Evolutionary conservation across 306 rosid genomes (phyloP).

Genomic region (Rosa lucieae): DNA sequence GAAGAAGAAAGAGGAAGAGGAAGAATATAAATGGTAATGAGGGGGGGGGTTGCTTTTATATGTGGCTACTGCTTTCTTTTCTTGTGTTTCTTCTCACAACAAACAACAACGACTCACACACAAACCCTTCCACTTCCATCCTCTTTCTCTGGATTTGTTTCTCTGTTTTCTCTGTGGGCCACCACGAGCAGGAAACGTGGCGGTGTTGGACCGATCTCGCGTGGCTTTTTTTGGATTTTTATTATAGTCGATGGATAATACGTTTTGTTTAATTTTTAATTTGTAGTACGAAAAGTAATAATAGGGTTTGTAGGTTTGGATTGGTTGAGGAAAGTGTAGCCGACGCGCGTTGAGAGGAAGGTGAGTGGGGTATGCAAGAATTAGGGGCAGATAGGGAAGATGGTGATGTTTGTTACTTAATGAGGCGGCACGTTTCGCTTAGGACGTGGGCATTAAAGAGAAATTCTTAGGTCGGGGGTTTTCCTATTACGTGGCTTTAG

Average conservation of each 20-base stretch:
- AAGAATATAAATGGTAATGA: neutral
- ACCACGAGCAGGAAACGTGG: slow-evolving; percentile 8
- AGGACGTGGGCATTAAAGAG: neutral
- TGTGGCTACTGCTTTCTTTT: slow-evolving; percentile 15
- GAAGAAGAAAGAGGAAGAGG: neutral
- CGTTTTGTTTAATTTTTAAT: neutral
- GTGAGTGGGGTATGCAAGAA: slow-evolving; percentile 1
- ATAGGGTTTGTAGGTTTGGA: slow-evolving; percentile 19
- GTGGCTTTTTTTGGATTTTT: neutral
- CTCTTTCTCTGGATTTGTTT: neutral
- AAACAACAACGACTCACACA: slow-evolving; percentile 3
- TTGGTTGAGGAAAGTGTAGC: neutral
- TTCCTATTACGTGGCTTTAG: too few relatives aligned
- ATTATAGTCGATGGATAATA: neutral
- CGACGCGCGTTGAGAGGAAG: slow-evolving; percentile 10
- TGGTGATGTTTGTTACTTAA: slow-evolving; percentile 19
- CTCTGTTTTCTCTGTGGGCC: slow-evolving; percentile 14
- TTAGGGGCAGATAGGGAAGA: slow-evolving; percentile 5
- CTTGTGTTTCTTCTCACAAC: slow-evolving; percentile 16
- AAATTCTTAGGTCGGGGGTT: too few relatives aligned
- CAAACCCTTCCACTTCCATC: slow-evolving; percentile 16
- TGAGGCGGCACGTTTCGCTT: slow-evolving; percentile 23
- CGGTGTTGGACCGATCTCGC: slow-evolving; percentile 4
- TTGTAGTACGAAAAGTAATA: neutral
- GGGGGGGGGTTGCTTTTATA: slow-evolving; percentile 21